A percentile compares a stretch with the other conserved stretches of the same genome.
Conservation (phyloP, 352 stramenopile species). For the Pythium phragmitis region DNA sequence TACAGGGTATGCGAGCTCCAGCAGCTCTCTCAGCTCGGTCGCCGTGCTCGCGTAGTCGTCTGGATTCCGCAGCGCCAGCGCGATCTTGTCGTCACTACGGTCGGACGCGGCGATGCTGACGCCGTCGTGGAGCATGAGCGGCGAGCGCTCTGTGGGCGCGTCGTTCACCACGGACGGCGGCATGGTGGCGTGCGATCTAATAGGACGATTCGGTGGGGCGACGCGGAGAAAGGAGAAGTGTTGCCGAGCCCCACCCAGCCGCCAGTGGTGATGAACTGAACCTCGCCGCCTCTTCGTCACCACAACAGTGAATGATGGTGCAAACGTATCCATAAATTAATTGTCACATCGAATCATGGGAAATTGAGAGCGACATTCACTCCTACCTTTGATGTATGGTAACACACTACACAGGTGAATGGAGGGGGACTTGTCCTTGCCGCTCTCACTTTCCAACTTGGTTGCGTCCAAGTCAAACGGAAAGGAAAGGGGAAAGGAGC, state of each 20-base stretch:
- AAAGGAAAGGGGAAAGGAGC: neutral
- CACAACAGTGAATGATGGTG: neutral
- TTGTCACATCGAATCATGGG: neutral
- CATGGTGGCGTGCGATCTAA: neutral
- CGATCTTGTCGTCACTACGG: neutral
- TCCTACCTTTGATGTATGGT: neutral
- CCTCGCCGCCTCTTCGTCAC: no score
- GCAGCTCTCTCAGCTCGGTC: constrained; percentile 41
- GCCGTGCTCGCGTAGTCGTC: constrained; percentile 20
- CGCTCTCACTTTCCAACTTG: constrained; percentile 4
- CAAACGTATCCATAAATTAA: neutral
- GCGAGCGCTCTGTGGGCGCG: constrained; percentile 12
- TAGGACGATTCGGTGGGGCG: neutral
- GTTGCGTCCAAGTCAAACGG: constrained; percentile 2
- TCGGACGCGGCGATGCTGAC: neutral
- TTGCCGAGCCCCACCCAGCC: neutral
- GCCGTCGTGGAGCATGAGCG: constrained; percentile 10
- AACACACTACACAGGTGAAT: constrained; percentile 4
- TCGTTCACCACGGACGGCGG: constrained; percentile 6
- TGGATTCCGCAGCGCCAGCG: constrained; percentile 3
- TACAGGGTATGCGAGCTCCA: constrained; percentile 48
- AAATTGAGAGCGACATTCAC: neutral
- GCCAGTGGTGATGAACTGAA: neutral
- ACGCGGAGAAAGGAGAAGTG: neutral
- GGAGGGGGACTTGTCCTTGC: no score